phyloP scores from a whole-genome alignment of 257 asterid species.

The Plantago ovata region DNA sequence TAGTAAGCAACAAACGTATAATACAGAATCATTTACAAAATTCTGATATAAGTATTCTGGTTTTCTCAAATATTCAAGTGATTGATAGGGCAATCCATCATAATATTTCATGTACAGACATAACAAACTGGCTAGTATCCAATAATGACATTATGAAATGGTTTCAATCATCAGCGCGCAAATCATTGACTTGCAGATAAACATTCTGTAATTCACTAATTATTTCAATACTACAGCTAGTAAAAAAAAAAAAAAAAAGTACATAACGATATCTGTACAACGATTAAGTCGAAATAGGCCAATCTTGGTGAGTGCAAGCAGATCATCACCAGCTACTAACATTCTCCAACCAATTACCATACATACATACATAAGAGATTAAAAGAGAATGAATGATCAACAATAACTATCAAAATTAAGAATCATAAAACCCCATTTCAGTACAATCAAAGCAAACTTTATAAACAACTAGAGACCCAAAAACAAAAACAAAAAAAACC shows the following conservation, averaged over 20 bases:
- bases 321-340: slow-evolving; percentile 5
- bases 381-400: background rate
- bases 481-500: background rate
- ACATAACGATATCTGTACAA: background rate
- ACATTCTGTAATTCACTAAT: background rate
- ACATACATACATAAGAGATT: no score
- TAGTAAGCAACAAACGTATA: background rate
- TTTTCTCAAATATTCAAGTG: background rate
- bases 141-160: background rate
- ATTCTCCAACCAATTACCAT: no score
- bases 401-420: slow-evolving; percentile 11
- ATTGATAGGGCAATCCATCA: slow-evolving; percentile 3
- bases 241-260: background rate
- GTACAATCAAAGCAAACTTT: background rate
- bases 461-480: background rate
- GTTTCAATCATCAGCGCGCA: background rate
- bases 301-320: slow-evolving; percentile 15
- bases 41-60: background rate
- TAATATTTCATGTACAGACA: no score
- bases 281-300: no score
- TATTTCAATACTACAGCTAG: background rate
- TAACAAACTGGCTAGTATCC: no score
- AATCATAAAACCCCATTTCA: slow-evolving; percentile 17
- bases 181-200: background rate
- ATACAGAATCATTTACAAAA: slow-evolving; percentile 11